Conservation (phyloP, 1,284 basidiomycete species). For the Boletus holoroseus region DNA sequence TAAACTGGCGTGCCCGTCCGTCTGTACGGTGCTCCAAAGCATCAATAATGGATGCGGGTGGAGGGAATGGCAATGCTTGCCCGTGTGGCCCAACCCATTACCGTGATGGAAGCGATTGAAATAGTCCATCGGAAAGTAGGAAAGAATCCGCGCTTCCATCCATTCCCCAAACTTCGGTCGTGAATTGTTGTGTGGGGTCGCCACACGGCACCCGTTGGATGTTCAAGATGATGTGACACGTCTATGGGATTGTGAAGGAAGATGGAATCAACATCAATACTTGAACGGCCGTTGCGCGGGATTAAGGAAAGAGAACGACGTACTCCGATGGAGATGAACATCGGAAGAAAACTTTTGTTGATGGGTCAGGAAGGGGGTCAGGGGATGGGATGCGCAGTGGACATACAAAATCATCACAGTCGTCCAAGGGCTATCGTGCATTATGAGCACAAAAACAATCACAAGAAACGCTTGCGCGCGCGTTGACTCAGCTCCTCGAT, state of each 20-base stretch:
- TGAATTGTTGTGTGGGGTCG: background rate
- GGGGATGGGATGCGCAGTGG: background rate
- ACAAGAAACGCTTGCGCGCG: slow-evolving; percentile 8
- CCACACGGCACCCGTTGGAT: slow-evolving; percentile 5
- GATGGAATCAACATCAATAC: background rate
- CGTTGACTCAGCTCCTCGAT: background rate
- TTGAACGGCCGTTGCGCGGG: too few relatives aligned
- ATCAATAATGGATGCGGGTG: background rate
- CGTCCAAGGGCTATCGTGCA: slow-evolving; percentile 10
- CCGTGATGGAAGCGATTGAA: background rate
- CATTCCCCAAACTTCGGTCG: slow-evolving; percentile 19
- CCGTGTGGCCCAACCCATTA: background rate
- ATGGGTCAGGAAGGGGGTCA: background rate
- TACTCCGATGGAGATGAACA: slow-evolving; percentile 17
- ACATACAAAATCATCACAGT: slow-evolving; percentile 16
- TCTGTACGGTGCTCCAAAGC: background rate
- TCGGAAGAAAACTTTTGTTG: slow-evolving; percentile 21
- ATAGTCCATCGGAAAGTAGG: slow-evolving; percentile 4
- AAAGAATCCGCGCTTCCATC: slow-evolving; percentile 18
- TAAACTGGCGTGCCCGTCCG: background rate
- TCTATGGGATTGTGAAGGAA: slow-evolving; percentile 5
- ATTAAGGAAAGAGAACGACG: background rate
- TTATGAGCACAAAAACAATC: background rate
- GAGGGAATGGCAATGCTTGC: background rate
- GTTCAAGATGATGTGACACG: slow-evolving; percentile 23